Conservation (phyloP, 2,329 filamentous ascomycete species). For the Monilinia vaccinii-corymbosi region DNA sequence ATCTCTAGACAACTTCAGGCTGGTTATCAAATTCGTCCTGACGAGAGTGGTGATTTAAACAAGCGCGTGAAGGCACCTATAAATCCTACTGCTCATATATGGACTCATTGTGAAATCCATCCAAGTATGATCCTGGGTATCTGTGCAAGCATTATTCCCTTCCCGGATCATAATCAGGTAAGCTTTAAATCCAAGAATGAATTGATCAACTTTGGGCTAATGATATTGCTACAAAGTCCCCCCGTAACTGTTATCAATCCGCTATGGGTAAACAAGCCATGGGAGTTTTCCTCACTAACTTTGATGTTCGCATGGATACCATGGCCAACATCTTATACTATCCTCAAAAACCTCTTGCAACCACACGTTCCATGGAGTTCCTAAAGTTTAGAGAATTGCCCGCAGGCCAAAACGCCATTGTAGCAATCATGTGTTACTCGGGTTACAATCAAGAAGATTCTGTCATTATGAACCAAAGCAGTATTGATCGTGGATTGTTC, state of each 20-base stretch:
- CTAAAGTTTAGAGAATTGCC: slow-evolving; percentile 96
- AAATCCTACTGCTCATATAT: slow-evolving; percentile 80
- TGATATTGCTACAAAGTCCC: slow-evolving; percentile 49
- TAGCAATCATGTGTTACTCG: slow-evolving; percentile 94
- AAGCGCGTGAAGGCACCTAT: slow-evolving; percentile 80
- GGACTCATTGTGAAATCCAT: slow-evolving; percentile 98
- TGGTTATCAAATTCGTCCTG: slow-evolving; percentile 49
- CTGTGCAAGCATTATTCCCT: slow-evolving; percentile 97
- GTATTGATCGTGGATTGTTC: slow-evolving; percentile 95
- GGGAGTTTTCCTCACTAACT: slow-evolving; percentile 98
- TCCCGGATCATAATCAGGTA: slow-evolving; percentile 95
- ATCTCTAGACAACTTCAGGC: slow-evolving; percentile 61
- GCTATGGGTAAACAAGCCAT: slow-evolving; percentile 99
- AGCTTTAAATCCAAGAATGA: slow-evolving; percentile 22
- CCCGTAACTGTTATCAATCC: slow-evolving; percentile 97
- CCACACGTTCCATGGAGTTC: slow-evolving; percentile 96
- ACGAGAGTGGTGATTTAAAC: slow-evolving; percentile 65
- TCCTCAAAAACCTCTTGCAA: slow-evolving; percentile 92
- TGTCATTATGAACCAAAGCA: slow-evolving; percentile 99
- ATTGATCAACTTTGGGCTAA: slow-evolving; percentile 28
- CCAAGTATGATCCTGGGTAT: slow-evolving; percentile 98
- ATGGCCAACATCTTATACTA: slow-evolving; percentile 99
- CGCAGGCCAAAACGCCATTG: slow-evolving; percentile 95
- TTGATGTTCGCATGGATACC: slow-evolving; percentile 93
- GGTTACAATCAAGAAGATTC: slow-evolving; percentile 99